phyloP scores from a whole-genome alignment of 352 stramenopile genomes.

The Globisporangium spinosum region DNA sequence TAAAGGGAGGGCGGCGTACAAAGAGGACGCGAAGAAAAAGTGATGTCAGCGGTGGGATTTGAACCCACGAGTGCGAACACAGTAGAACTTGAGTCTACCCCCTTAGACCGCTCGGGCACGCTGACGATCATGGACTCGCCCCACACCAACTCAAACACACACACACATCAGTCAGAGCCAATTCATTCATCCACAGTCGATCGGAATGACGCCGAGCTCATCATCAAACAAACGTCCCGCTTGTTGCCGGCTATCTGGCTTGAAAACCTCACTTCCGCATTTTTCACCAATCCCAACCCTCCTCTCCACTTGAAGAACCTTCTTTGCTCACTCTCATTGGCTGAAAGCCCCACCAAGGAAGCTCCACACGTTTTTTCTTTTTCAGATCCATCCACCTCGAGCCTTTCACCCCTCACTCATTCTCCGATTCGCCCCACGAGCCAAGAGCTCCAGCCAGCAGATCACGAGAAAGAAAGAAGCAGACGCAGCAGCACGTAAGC shows the following conservation, averaged over 20 bases:
- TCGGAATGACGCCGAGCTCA: neutral
- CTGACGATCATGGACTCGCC: no score
- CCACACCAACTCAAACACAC: no score
- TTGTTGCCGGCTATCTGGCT: neutral
- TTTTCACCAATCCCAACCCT: neutral
- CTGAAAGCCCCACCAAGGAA: constrained; percentile 1
- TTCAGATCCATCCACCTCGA: neutral
- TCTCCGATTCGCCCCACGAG: constrained; percentile 1
- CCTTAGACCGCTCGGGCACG: no score
- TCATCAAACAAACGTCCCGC: neutral
- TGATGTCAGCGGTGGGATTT: no score
- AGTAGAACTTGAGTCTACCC: no score
- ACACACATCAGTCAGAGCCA: neutral
- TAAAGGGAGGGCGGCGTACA: no score
- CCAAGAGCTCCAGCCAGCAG: neutral
- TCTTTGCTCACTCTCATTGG: neutral
- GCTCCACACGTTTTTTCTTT: constrained; percentile 11
- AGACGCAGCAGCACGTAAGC: constrained; percentile 1
- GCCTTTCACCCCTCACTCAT: constrained; percentile 5
- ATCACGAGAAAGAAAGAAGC: neutral
- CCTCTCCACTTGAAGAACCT: neutral
- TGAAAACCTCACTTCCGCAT: neutral
- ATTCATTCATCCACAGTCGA: neutral
- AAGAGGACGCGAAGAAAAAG: no score
- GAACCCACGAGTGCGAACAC: no score